A percentile compares a stretch with the other conserved stretches of the same genome.
These are phyloP conservation scores for Curvularia spicifera DNA, from an alignment of 2,329 filamentous ascomycete genomes.

Conservation along the genomic window DNA sequence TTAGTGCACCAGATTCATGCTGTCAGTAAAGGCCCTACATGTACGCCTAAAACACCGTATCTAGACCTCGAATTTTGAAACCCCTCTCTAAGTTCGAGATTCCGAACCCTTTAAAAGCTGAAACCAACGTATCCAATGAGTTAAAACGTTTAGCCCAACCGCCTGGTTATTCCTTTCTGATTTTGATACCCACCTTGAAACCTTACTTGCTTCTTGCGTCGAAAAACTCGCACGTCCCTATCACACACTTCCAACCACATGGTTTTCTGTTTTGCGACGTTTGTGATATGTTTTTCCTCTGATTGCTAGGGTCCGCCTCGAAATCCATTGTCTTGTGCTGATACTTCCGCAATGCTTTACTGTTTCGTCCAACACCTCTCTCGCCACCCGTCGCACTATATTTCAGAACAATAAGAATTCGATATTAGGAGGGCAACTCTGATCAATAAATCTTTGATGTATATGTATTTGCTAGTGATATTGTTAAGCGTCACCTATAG, in stretches of 20 bases:
- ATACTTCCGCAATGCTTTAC: background rate
- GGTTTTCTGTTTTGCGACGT: background rate
- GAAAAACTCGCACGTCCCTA: background rate
- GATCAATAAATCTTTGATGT: background rate
- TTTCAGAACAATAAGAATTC: background rate
- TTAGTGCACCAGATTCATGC: too few relatives aligned
- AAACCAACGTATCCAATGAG: too few relatives aligned
- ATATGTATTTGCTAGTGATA: too few relatives aligned
- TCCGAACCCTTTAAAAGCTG: background rate
- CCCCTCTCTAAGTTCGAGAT: too few relatives aligned
- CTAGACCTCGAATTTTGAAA: background rate
- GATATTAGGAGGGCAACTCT: background rate
- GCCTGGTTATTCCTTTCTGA: background rate
- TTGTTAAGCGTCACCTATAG: background rate
- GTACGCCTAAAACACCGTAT: background rate
- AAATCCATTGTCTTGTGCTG: background rate
- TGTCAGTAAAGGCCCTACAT: background rate
- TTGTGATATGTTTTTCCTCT: too few relatives aligned
- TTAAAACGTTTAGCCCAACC: background rate
- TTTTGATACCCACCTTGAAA: background rate
- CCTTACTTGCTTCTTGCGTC: background rate
- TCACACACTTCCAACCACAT: too few relatives aligned
- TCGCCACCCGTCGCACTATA: background rate
- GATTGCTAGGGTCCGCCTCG: background rate
- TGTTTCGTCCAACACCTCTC: background rate